Evolutionary conservation across 2,329 filamentous ascomycete genomes (phyloP).

Genomic region (Malbranchea zuffiana): DNA sequence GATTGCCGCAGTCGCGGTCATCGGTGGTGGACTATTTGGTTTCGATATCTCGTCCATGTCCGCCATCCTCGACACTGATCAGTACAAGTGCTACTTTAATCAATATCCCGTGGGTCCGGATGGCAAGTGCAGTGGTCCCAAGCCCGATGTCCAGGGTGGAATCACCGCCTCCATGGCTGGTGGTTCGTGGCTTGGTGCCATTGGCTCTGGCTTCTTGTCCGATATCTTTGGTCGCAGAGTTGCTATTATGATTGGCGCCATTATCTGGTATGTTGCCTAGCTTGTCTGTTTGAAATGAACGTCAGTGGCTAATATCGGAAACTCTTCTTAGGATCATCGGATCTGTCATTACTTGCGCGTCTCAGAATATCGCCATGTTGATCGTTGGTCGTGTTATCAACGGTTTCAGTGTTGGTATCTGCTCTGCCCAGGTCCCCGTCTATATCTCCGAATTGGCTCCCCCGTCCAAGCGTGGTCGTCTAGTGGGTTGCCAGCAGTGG

Average conservation of each 20-base stretch:
- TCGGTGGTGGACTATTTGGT: conserved; percentile 61
- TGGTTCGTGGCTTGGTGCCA: conserved; percentile 56
- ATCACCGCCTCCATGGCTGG: conserved; percentile 55
- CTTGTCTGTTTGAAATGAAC: conserved; percentile 1
- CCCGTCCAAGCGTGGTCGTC: conserved; percentile 32
- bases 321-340: conserved; percentile 38
- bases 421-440: conserved; percentile 34
- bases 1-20: conserved; percentile 48
- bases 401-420: conserved; percentile 33
- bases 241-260: conserved; percentile 43
- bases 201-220: conserved; percentile 28
- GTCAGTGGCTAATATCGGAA: conserved; percentile 4
- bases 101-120: conserved; percentile 34
- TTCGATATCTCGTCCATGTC: conserved; percentile 72
- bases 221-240: conserved; percentile 31
- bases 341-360: conserved; percentile 49
- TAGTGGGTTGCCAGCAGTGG: conserved; percentile 35
- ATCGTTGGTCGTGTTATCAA: conserved; percentile 33
- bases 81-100: conserved; percentile 63
- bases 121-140: conserved; percentile 39
- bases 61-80: conserved; percentile 53
- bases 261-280: conserved; percentile 36
- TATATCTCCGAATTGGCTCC: conserved; percentile 33
- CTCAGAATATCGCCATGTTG: conserved; percentile 54
- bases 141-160: conserved; percentile 49